Percentiles rank a stretch among this genome's conserved stretches.
Conservation (phyloP, 768 basidiomycete genomes). For the Tulasnella sp. region DNA sequence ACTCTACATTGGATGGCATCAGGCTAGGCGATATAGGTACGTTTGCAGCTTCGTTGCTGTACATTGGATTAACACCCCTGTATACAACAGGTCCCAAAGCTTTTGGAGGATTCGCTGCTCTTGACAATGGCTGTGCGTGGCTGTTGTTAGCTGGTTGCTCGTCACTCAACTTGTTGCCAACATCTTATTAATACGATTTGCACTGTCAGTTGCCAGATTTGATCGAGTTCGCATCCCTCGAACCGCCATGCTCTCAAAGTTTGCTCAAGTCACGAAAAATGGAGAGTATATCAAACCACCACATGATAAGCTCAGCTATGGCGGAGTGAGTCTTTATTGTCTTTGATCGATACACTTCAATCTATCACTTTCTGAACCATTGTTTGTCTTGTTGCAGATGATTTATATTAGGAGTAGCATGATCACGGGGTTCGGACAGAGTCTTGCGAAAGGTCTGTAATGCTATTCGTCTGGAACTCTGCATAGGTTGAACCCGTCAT, state of each 20-base stretch:
- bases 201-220: conserved; percentile 33
- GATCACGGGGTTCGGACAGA: conserved; percentile 52
- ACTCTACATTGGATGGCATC: background rate
- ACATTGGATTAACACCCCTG: no score
- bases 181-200: background rate
- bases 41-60: background rate
- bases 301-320: conserved; percentile 65
- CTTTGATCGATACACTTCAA: conserved; percentile 14
- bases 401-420: conserved; percentile 60
- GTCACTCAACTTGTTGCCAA: no score
- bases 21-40: conserved; percentile 55
- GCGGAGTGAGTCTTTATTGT: conserved; percentile 40
- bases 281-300: conserved; percentile 56
- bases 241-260: conserved; percentile 63
- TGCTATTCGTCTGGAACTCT: background rate
- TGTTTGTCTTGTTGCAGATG: conserved; percentile 38
- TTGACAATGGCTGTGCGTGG: conserved; percentile 58
- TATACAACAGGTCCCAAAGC: conserved; percentile 50
- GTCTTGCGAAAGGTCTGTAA: conserved; percentile 48
- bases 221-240: conserved; percentile 55
- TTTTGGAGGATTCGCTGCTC: conserved; percentile 36
- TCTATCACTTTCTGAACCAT: background rate
- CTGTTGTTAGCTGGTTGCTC: no score
- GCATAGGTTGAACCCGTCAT: background rate
- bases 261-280: conserved; percentile 55